Conservation (phyloP, 2,329 filamentous ascomycete genomes). For the Diaporthe ilicicola region DNA sequence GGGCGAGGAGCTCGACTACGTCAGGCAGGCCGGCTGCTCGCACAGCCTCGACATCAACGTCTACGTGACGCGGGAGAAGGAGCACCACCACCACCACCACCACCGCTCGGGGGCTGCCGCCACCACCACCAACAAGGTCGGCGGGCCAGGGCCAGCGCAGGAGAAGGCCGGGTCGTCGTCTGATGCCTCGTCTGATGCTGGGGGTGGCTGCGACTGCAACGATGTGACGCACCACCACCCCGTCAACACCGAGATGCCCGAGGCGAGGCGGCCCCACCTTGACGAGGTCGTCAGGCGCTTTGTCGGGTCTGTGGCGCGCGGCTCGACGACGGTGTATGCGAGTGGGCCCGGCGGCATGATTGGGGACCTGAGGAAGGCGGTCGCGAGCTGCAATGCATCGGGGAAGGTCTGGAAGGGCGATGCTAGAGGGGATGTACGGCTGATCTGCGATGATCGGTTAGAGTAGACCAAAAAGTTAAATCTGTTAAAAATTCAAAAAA, state of each 20-base stretch:
- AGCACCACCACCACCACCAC: too few species aligned
- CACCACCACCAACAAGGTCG: slow-evolving; percentile 40
- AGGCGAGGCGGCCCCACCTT: slow-evolving; percentile 55
- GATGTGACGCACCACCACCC: slow-evolving; percentile 36
- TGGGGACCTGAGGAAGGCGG: slow-evolving; percentile 61
- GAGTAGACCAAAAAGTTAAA: slow-evolving; percentile 44
- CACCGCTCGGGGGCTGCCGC: too few species aligned
- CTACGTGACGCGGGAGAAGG: slow-evolving; percentile 65
- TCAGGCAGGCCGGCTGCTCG: slow-evolving; percentile 48
- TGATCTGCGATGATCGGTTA: slow-evolving; percentile 69
- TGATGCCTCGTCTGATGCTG: slow-evolving; percentile 32
- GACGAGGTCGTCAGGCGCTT: slow-evolving; percentile 56
- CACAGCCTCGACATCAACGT: slow-evolving; percentile 61
- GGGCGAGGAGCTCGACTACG: slow-evolving; percentile 59
- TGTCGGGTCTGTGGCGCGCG: slow-evolving; percentile 53
- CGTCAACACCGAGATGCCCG: slow-evolving; percentile 27
- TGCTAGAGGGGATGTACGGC: slow-evolving; percentile 61
- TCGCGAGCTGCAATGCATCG: slow-evolving; percentile 62
- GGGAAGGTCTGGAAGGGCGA: slow-evolving; percentile 65
- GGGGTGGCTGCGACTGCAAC: slow-evolving; percentile 37
- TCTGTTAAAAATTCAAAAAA: not conserved
- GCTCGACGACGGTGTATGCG: slow-evolving; percentile 64
- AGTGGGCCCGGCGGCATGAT: slow-evolving; percentile 70
- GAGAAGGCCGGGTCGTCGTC: slow-evolving; percentile 34
- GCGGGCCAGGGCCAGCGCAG: slow-evolving; percentile 36